Base-by-base conservation (phyloP, 139 green algal genomes). In the Coelastrella sp. region DNA sequence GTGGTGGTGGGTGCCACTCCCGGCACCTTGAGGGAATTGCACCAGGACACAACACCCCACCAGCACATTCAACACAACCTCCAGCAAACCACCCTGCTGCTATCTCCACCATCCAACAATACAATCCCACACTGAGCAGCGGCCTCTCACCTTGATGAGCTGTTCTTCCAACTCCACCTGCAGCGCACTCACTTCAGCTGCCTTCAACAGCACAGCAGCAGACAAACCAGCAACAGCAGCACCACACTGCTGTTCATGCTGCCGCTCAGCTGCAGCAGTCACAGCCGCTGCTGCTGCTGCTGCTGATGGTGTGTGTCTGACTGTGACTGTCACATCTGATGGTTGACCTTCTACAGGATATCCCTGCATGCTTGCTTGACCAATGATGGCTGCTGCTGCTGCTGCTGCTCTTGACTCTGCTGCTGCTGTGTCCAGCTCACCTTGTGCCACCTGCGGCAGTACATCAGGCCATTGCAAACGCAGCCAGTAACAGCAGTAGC, bases 261-360 rank as follows among this genome's bases (percentile, higher is more conserved):
- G 72, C 72, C 11, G 72, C 72, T 78, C 20, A 49, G 20, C 72
- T 35, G 72, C 72, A 49, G 72, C 72, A 49, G 27, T 81, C 15
- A 22, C 74, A 27, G 79, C 79, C n/a, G 49, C 27, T 66, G 79
- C 79, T 85, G 79, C 49, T 85, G 79, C 79, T n/a, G 49, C 79
- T 66, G 79, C 27, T 85, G 56, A 35, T 70, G 49, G 9, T 57
- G 15, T 24, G 10, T 59, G 74, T 58, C 25, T 81, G 24, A 59
- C 25, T 81, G 74, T 81, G 7, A 81, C 74, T 81, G 27, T 60
- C 15, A 59, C 74, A 24, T 17, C 25, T 81, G 25, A 20, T 58
- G 74, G 11, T 81, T 57, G 25, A 60, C 10, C 74, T 81, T 58
- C 27, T 59, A 60, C 74, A 9, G 74, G 74, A 11, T 57, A 57